These are phyloP conservation scores for Fusarium pseudoanthophilum DNA, from an alignment of 2,329 filamentous ascomycete species.

Conservation along the genomic window DNA sequence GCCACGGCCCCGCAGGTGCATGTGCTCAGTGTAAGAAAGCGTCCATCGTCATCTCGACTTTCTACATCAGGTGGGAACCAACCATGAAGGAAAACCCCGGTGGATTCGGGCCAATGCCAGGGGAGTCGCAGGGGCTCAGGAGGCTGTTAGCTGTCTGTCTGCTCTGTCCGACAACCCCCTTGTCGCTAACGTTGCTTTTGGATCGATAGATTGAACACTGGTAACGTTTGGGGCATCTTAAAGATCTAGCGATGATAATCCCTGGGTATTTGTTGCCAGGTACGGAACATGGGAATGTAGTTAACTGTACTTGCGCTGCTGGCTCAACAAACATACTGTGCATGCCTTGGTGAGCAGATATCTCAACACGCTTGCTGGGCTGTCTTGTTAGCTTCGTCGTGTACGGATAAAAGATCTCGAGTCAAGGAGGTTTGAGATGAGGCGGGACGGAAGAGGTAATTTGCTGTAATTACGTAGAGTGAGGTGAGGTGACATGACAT, in stretches of 20 bases:
- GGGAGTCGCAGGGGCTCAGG: conserved; percentile 5
- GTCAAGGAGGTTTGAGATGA: conserved; percentile 24
- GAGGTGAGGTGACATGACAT: conserved; percentile 39
- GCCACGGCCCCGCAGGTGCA: conserved; percentile 42
- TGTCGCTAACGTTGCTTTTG: conserved; percentile 38
- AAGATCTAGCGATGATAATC: conserved; percentile 26
- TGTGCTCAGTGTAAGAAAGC: conserved; percentile 37
- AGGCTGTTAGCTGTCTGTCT: conserved; percentile 6
- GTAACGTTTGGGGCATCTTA: conserved; percentile 12
- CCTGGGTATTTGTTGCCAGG: conserved; percentile 24
- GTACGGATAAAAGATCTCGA: conserved; percentile 1
- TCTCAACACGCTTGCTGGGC: background rate
- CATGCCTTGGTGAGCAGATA: conserved; percentile 1
- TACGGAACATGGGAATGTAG: background rate
- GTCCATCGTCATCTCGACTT: conserved; percentile 41
- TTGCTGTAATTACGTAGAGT: conserved; percentile 9
- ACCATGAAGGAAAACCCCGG: conserved; percentile 28
- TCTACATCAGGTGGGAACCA: conserved; percentile 35
- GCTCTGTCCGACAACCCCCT: conserved; percentile 28
- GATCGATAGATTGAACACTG: conserved; percentile 36
- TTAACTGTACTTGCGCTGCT: background rate
- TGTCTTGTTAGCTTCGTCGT: background rate
- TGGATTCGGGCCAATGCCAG: conserved; percentile 34
- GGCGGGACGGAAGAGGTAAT: conserved; percentile 23
- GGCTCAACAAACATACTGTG: background rate